Base-by-base conservation (phyloP, 768 basidiomycete species). In the Phallus indusiatus region DNA sequence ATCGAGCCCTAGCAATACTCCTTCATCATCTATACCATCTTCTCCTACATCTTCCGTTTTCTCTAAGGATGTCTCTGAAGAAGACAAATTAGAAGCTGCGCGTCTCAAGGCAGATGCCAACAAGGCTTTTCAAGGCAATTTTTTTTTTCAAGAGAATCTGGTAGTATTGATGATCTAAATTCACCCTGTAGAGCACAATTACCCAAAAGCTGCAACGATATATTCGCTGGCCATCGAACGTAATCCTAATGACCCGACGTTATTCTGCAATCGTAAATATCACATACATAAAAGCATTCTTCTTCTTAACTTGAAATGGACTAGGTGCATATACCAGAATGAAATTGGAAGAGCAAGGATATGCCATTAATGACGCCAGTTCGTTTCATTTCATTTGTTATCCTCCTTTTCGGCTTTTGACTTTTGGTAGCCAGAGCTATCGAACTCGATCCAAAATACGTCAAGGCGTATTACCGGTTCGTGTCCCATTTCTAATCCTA, bases 291-390 rank as follows among this genome's bases (percentile, higher is more conserved):
- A 42, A 12, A 42, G 2, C 50, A 59, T 9, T 54, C 6, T 0
- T 22, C 2, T 42, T 11, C 48, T 10, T 54, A 22, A 24, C 1
- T 1, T 20, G 20, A 12, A 9, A 35, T 6, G 35, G 1, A 52
- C 16, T 49, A 66, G 69, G 72, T 37, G 93, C 96, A 1, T 90
- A 92, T 72, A 81, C 90, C 14, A 82, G 95, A 54, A 91, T 94
- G 72, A 96, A 90, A 74, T 72, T 98, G 57, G 89, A 99, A 70
- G 86, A 99, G 73, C 87, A 88, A 66, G 96, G 96, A 2, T 93
- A 94, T 67, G 96, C 94, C 16, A 80, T 95, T 24, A 74, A 76
- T 28, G 95, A 97, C 75, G 84, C 92, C 47, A 82, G 93, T 94
- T 67, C 69, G 87, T 80, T 42, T 18, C 14, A 28, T 22, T 33